phyloP scores from a whole-genome alignment of 2,329 filamentous ascomycete species.

The Clonostachys byssicola region DNA sequence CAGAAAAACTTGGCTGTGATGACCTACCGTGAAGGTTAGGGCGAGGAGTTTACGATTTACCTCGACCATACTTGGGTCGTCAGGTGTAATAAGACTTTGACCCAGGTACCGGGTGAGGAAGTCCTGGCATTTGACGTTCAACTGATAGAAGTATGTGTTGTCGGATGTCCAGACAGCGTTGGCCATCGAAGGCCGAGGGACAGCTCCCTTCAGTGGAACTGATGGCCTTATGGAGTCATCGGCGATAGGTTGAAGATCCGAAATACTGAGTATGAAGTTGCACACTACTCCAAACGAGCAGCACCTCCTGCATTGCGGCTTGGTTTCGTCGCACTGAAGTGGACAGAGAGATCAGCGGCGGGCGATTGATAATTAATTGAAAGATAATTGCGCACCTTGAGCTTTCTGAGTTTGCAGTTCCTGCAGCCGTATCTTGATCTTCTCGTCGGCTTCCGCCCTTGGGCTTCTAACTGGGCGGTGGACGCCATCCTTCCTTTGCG shows the following conservation, averaged over 20 bases:
- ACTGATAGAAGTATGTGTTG: slow-evolving; percentile 20
- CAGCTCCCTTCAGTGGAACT: slow-evolving; percentile 6
- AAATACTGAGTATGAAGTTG: slow-evolving; percentile 27
- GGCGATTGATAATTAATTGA: not conserved
- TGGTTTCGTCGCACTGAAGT: slow-evolving; percentile 38
- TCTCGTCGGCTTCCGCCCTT: slow-evolving; percentile 2
- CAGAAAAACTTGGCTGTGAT: too few species aligned
- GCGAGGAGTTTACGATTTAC: slow-evolving; percentile 30
- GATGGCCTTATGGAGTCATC: slow-evolving; percentile 12
- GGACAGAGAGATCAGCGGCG: not conserved
- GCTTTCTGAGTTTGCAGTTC: slow-evolving; percentile 45
- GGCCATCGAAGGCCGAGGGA: slow-evolving; percentile 13
- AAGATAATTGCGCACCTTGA: slow-evolving; percentile 29
- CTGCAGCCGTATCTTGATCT: slow-evolving; percentile 42
- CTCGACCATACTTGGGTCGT: slow-evolving; percentile 26
- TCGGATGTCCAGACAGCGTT: slow-evolving; percentile 27
- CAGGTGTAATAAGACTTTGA: slow-evolving; percentile 25
- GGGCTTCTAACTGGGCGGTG: too few species aligned
- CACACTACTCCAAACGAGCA: slow-evolving; percentile 36
- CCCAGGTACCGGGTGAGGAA: slow-evolving; percentile 33
- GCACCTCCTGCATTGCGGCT: slow-evolving; percentile 36
- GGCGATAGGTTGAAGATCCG: slow-evolving; percentile 29
- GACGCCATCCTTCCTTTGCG: too few species aligned
- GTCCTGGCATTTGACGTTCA: slow-evolving; percentile 32
- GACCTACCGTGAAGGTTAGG: slow-evolving; percentile 30